Conservation (phyloP, 2,329 filamentous ascomycete genomes). For the Cercospora citrullina region DNA sequence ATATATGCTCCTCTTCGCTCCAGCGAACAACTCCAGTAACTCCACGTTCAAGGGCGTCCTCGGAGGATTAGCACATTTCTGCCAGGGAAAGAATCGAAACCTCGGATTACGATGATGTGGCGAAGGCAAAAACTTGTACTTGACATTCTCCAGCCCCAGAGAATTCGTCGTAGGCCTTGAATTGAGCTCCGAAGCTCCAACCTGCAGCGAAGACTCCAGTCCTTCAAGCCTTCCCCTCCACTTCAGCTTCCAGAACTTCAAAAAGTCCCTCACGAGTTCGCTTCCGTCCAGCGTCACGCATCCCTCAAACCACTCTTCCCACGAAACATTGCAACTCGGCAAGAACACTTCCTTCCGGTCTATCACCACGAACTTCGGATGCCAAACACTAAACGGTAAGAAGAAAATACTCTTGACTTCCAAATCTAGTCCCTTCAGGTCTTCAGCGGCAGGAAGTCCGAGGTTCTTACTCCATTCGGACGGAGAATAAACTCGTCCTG, state of each 20-base stretch:
- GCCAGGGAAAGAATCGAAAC: conserved; percentile 62
- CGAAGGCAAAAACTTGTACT: conserved; percentile 70
- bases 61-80: conserved; percentile 51
- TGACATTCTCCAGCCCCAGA: conserved; percentile 36
- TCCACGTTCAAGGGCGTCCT: conserved; percentile 68
- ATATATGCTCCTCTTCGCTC: conserved; percentile 61
- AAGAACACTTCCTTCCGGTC: conserved; percentile 67
- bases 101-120: conserved; percentile 68
- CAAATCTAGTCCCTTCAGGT: conserved; percentile 63
- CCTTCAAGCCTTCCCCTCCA: conserved; percentile 55
- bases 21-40: conserved; percentile 60
- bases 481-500: conserved; percentile 63
- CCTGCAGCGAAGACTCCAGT: not conserved
- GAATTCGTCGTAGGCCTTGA: not conserved
- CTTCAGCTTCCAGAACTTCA: conserved; percentile 67
- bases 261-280: conserved; percentile 59
- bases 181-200: not conserved
- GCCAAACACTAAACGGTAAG: conserved; percentile 80
- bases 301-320: conserved; percentile 85
- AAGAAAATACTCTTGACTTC: conserved; percentile 77
- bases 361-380: conserved; percentile 77
- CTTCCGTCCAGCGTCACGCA: conserved; percentile 65
- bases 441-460: conserved; percentile 60
- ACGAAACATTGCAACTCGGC: conserved; percentile 81
- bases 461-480: conserved; percentile 61